A percentile compares a stretch with the other conserved stretches of the same genome.
Conservation (phyloP, 2,329 filamentous ascomycete genomes). For the Ambrosiella beaveri region DNA sequence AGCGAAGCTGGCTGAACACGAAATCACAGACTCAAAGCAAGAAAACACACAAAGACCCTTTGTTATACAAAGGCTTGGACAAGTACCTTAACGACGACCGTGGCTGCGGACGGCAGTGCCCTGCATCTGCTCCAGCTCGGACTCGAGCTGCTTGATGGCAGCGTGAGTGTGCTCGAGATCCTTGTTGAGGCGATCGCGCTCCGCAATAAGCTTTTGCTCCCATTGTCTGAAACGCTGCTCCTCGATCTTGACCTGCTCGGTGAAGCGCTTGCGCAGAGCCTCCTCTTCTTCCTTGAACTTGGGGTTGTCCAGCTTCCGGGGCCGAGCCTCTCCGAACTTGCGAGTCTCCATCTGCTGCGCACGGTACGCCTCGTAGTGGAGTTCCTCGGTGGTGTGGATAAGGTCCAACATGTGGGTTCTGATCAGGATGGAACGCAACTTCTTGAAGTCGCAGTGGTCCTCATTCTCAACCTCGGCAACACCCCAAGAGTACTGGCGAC, state of each 20-base stretch:
- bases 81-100: slow-evolving; percentile 55
- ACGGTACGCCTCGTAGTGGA: slow-evolving; percentile 98
- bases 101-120: slow-evolving; percentile 78
- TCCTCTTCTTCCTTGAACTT: slow-evolving; percentile 99
- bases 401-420: slow-evolving; percentile 99
- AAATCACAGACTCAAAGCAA: slow-evolving; percentile 4
- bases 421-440: slow-evolving; percentile 95
- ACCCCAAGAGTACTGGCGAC: slow-evolving; percentile 97
- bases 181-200: slow-evolving; percentile 98
- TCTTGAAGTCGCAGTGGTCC: slow-evolving; percentile 99
- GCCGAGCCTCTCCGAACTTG: slow-evolving; percentile 95
- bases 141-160: slow-evolving; percentile 78
- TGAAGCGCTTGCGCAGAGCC: slow-evolving; percentile 94
- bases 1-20: not conserved
- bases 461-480: slow-evolving; percentile 99
- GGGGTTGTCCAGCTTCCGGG: slow-evolving; percentile 96
- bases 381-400: slow-evolving; percentile 98
- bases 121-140: slow-evolving; percentile 86
- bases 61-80: not conserved
- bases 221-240: slow-evolving; percentile 98
- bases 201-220: slow-evolving; percentile 99
- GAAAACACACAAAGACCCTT: slow-evolving; percentile 1
- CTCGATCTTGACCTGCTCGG: slow-evolving; percentile 99
- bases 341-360: slow-evolving; percentile 99
- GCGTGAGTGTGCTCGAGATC: slow-evolving; percentile 96